Evolutionary conservation across 805 yeast genomes (phyloP), one percentile per base, ranked within the genome.

Genomic region (Nakazawaea wickerhamii): DNA sequence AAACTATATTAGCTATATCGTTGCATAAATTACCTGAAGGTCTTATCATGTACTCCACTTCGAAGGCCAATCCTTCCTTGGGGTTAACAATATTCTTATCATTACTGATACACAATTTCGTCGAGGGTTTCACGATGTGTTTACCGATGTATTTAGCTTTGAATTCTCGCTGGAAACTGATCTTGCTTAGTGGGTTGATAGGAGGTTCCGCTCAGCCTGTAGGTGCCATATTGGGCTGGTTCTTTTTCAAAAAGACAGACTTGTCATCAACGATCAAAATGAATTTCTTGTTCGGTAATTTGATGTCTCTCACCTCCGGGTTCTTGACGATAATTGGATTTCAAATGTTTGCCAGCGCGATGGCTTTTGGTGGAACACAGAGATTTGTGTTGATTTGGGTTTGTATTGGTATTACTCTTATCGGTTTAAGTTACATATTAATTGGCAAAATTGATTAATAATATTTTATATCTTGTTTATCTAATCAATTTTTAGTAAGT

Each of bases 1-100:
- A 93, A 59, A 91, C 98, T 0, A 79, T 90, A 5, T 59, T 90
- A 39, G 98, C 95, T 0, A 77, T 91, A 22, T 76, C 95, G 0
- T 63, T 93, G 22, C 99, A 91, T 64, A 90, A 93, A 58, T 70
- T 91, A 20, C 99, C 99, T 0, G 99, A 91, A 62, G 99, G 99
- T 0, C 86, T 91, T 55, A 79, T 91, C 42, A 83, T 95, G 36
- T 91, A 77, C 58, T 84, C 84, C 26, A 89, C 93, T 0, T 72
- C 88, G 2, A 66, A 68, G 44, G 80, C 79, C 0, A 85, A 83
- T 54, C 77, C 84, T 1, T 63, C 71, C 45, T 63, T 89, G 21
- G 97, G 98, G 0, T 52, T 88, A 17, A 73, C 87, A 13, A 87
- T 91, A 10, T 90, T 93, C 55, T 59, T 90, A 17, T 88, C 96